Conservation (phyloP, 352 stramenopile genomes). For the Pythium graminicola region DNA sequence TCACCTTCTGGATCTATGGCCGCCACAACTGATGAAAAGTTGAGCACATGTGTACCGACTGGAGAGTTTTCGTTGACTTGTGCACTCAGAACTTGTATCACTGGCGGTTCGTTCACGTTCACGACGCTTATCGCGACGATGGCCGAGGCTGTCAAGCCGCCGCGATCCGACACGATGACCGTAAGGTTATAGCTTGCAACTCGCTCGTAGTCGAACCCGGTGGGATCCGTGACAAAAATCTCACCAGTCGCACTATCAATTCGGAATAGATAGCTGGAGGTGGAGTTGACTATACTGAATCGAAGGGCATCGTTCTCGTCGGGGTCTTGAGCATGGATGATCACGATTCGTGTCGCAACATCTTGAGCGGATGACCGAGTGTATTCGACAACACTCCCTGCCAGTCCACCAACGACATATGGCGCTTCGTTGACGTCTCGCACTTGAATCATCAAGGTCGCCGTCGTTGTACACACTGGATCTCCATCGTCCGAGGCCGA, state of each 20-base stretch:
- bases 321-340: conserved; percentile 11
- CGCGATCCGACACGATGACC: conserved; percentile 25
- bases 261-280: conserved; percentile 28
- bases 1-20: conserved; percentile 25
- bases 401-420: conserved; percentile 18
- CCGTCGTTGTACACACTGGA: conserved; percentile 14
- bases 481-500: conserved; percentile 22
- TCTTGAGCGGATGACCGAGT: conserved; percentile 23
- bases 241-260: conserved; percentile 33
- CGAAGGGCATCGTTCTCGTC: conserved; percentile 18
- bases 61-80: conserved; percentile 20
- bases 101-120: conserved; percentile 42
- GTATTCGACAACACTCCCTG: conserved; percentile 36
- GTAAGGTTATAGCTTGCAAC: conserved; percentile 9
- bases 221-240: conserved; percentile 32
- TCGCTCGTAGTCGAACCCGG: conserved; percentile 39
- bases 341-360: conserved; percentile 20
- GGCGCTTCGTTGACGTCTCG: conserved; percentile 49
- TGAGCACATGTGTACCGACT: conserved; percentile 21
- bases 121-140: conserved; percentile 30
- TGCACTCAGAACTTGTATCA: conserved; percentile 20
- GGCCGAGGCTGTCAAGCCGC: conserved; percentile 23
- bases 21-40: not conserved
- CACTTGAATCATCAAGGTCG: conserved; percentile 16
- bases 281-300: conserved; percentile 22